These are phyloP conservation scores for Elongisporangium undulatum DNA, from an alignment of 352 stramenopile genomes.

Conservation along the genomic window DNA sequence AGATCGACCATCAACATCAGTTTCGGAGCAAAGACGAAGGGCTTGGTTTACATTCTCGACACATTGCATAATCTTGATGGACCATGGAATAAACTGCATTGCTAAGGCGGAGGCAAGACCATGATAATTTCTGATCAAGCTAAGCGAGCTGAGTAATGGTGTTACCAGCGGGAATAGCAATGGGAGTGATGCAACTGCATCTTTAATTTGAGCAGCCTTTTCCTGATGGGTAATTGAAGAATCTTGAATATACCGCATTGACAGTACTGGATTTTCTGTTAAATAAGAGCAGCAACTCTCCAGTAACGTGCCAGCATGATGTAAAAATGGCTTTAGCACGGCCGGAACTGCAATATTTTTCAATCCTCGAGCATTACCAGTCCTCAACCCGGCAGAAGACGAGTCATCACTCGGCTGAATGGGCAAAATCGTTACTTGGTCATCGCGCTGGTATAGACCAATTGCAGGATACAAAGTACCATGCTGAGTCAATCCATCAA, in stretches of 20 bases:
- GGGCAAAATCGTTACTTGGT: slow-evolving; percentile 84
- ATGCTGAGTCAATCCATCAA: slow-evolving; percentile 84
- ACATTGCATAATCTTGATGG: slow-evolving; percentile 55
- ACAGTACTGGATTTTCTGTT: neutral
- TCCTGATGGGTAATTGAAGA: slow-evolving; percentile 7
- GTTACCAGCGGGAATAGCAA: slow-evolving; percentile 57
- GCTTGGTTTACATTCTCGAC: slow-evolving; percentile 62
- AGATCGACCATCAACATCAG: slow-evolving; percentile 1
- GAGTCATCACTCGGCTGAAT: slow-evolving; percentile 41
- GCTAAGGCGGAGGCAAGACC: slow-evolving; percentile 60
- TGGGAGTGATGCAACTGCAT: slow-evolving; percentile 36
- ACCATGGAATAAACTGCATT: slow-evolving; percentile 78
- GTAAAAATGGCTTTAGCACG: slow-evolving; percentile 72
- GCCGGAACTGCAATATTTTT: slow-evolving; percentile 53
- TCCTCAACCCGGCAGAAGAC: slow-evolving; percentile 15
- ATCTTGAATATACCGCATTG: slow-evolving; percentile 5
- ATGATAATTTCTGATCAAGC: slow-evolving; percentile 64
- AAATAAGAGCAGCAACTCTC: slow-evolving; percentile 54
- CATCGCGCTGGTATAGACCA: slow-evolving; percentile 85
- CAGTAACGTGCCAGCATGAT: slow-evolving; percentile 56
- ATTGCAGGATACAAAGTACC: slow-evolving; percentile 87
- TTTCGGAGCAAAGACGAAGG: slow-evolving; percentile 22
- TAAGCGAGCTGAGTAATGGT: slow-evolving; percentile 60
- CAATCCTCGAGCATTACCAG: slow-evolving; percentile 17
- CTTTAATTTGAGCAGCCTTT: slow-evolving; percentile 14